These are phyloP conservation scores for Plantago major DNA, from an alignment of 257 asterid genomes.

Conservation along the genomic window DNA sequence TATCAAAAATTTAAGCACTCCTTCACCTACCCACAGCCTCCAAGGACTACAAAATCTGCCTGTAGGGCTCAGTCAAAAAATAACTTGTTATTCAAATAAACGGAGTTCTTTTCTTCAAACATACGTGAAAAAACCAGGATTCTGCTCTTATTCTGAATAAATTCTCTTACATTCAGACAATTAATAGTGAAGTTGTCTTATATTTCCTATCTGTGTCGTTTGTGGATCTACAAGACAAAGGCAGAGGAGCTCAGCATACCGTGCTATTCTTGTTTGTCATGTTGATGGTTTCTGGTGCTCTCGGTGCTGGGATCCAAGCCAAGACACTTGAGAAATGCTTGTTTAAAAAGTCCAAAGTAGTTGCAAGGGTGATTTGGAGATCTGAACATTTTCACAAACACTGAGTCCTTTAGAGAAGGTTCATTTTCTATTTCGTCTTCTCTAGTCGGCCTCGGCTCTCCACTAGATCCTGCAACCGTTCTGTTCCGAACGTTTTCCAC, in stretches of 20 bases:
- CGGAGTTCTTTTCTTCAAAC: too few relatives aligned
- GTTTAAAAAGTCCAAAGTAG: constrained; percentile 42
- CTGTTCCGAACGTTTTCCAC: constrained; percentile 26
- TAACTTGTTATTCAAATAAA: too few relatives aligned
- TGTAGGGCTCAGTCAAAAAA: too few relatives aligned
- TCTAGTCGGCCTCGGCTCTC: constrained; percentile 19
- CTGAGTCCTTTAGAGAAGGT: constrained; percentile 26
- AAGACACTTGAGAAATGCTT: constrained; percentile 56
- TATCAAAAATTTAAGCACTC: too few relatives aligned
- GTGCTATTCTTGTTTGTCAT: constrained; percentile 44
- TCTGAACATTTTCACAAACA: constrained; percentile 17
- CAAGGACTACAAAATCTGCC: too few relatives aligned
- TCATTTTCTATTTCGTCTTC: constrained; percentile 25
- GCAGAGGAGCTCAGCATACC: constrained; percentile 14
- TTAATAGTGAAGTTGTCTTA: not conserved
- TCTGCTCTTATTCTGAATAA: too few relatives aligned
- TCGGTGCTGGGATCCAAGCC: constrained; percentile 45
- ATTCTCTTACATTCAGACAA: too few relatives aligned
- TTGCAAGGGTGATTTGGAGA: constrained; percentile 56
- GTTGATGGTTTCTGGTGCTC: constrained; percentile 23
- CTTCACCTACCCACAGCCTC: not conserved
- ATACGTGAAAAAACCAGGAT: too few relatives aligned
- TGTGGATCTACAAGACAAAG: not conserved
- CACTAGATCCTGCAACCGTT: constrained; percentile 25
- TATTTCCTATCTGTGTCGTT: not conserved